Conservation (phyloP, 805 yeast genomes). For the Saccharomycopsis fibuligera region DNA sequence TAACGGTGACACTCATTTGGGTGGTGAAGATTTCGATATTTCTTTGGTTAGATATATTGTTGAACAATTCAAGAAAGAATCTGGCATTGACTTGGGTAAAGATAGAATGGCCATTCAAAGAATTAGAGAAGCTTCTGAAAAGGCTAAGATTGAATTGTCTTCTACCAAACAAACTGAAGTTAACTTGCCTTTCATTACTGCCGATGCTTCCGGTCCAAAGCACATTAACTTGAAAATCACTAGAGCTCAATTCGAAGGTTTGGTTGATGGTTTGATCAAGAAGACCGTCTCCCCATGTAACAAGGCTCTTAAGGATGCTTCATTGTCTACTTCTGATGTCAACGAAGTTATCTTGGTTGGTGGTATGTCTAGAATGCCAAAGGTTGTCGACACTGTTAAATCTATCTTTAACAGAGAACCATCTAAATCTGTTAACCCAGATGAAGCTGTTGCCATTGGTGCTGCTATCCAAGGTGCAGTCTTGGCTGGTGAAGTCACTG, state of each 20-base stretch:
- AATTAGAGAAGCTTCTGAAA: slow-evolving; percentile 82
- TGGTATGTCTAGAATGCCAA: slow-evolving; percentile 92
- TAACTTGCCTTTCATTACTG: slow-evolving; percentile 81
- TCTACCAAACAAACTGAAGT: slow-evolving; percentile 66
- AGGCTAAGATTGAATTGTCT: slow-evolving; percentile 82
- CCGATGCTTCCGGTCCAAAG: slow-evolving; percentile 78
- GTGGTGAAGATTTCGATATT: slow-evolving; percentile 92
- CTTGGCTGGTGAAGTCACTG: slow-evolving; percentile 89
- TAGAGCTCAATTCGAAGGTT: slow-evolving; percentile 60
- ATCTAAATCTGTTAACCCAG: slow-evolving; percentile 90
- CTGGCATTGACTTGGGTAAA: slow-evolving; percentile 55
- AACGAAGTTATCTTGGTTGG: slow-evolving; percentile 83
- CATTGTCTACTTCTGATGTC: slow-evolving; percentile 54
- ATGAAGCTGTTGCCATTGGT: slow-evolving; percentile 91
- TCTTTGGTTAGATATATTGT: slow-evolving; percentile 79
- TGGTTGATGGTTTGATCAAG: slow-evolving; percentile 65
- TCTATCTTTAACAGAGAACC: slow-evolving; percentile 76
- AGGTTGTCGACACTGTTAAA: slow-evolving; percentile 72
- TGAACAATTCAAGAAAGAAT: slow-evolving; percentile 68
- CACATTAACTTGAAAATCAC: slow-evolving; percentile 66
- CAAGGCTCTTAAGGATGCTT: slow-evolving; percentile 80
- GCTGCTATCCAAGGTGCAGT: slow-evolving; percentile 98
- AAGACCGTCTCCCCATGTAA: slow-evolving; percentile 70
- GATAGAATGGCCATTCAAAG: slow-evolving; percentile 80
- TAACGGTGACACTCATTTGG: slow-evolving; percentile 91